Conservation (phyloP, 345 rosid species). For the Lenwebbia sp. region DNA sequence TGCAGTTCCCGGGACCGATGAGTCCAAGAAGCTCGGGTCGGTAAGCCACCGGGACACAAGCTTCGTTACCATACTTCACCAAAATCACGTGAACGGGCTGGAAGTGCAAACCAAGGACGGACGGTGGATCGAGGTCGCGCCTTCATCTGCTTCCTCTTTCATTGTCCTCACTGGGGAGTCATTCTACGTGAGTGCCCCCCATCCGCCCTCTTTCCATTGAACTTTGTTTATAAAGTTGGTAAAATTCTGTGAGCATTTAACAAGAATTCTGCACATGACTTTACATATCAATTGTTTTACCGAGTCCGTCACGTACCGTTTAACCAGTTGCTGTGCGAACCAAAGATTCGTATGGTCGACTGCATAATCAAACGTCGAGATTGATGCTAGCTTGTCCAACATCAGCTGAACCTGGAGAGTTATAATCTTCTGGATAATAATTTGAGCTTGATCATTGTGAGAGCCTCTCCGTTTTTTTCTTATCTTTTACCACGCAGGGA, state of each 20-base stretch:
- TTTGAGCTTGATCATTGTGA: background rate
- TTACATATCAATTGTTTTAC: too few relatives aligned
- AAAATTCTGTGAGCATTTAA: too few relatives aligned
- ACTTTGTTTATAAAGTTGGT: too few relatives aligned
- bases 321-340: too few relatives aligned
- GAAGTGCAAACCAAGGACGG: conserved; percentile 1
- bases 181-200: background rate
- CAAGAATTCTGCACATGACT: too few relatives aligned
- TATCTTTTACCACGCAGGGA: background rate
- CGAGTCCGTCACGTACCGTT: too few relatives aligned
- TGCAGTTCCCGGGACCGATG: background rate
- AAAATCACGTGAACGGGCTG: conserved; percentile 3
- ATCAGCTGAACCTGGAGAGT: background rate
- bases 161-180: conserved; percentile 2
- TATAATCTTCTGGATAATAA: background rate
- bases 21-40: background rate
- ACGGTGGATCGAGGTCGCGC: background rate
- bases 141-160: background rate
- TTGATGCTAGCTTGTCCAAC: too few relatives aligned
- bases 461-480: background rate
- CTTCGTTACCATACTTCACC: conserved; percentile 3
- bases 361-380: too few relatives aligned
- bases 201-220: too few relatives aligned
- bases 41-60: background rate
- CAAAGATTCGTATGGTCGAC: too few relatives aligned